Conservation (phyloP, 306 rosid genomes). For the Aeschynomene evenia region DNA sequence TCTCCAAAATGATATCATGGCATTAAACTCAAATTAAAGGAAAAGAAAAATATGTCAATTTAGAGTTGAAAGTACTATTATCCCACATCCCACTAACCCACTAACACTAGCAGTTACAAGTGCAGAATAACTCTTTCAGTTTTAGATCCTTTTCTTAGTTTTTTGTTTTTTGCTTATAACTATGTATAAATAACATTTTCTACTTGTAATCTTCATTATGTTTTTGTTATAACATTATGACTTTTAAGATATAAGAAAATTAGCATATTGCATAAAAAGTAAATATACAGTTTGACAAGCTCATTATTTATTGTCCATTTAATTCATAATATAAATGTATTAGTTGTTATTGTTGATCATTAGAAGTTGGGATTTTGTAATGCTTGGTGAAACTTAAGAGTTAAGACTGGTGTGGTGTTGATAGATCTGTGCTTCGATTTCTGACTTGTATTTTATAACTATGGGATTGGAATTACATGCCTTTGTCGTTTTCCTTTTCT, state of each 20-base stretch:
- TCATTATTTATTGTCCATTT: no score
- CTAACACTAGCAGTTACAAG: background rate
- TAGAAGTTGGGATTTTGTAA: background rate
- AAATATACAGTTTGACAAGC: no score
- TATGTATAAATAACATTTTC: background rate
- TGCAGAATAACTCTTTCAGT: background rate
- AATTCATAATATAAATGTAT: no score
- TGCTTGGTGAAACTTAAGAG: constrained; percentile 3
- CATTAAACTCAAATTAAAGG: background rate
- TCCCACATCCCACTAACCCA: background rate
- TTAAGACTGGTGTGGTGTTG: background rate
- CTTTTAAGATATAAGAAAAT: no score
- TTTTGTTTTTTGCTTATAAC: background rate
- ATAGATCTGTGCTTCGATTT: background rate
- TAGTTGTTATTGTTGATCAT: no score
- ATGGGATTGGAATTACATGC: constrained; percentile 1
- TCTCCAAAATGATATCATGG: background rate
- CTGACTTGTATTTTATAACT: background rate
- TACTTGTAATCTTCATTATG: background rate
- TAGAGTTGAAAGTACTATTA: background rate
- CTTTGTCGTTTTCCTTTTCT: background rate
- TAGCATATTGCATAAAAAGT: no score
- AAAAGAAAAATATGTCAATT: background rate
- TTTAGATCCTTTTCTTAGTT: background rate
- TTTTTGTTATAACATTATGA: no score